Percentiles rank a stretch among this genome's conserved stretches.
phyloP scores from a whole-genome alignment of 495 filamentous ascomycete species.

The Penicillium arizonense region DNA sequence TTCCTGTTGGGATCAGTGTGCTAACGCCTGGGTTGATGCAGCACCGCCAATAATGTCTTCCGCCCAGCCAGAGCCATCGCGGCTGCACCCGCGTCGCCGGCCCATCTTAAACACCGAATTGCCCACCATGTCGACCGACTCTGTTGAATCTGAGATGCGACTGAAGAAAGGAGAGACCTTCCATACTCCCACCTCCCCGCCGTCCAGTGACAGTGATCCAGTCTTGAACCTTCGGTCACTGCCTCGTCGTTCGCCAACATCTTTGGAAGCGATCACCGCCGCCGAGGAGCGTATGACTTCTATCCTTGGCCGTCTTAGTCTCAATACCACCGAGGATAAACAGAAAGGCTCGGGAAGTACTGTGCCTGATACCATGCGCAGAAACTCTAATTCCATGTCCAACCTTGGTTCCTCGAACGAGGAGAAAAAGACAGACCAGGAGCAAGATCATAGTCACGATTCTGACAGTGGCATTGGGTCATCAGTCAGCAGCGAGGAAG shows the following conservation, averaged over 20 bases:
- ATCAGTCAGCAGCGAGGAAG: conserved; percentile 43
- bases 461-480: conserved; percentile 58
- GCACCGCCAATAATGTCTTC: conserved; percentile 23
- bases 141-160: conserved; percentile 23
- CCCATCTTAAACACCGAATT: conserved; percentile 30
- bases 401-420: neutral
- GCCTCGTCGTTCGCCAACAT: conserved; percentile 51
- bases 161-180: conserved; percentile 55
- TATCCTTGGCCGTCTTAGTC: conserved; percentile 42
- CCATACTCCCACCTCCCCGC: conserved; percentile 43
- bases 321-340: conserved; percentile 32
- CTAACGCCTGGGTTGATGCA: conserved; percentile 14
- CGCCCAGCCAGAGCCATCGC: conserved; percentile 19
- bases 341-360: neutral
- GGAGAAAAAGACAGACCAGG: conserved; percentile 18
- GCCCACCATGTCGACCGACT: conserved; percentile 25
- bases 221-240: conserved; percentile 43
- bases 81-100: conserved; percentile 36
- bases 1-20: conserved; percentile 1
- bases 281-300: conserved; percentile 49
- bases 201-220: conserved; percentile 39
- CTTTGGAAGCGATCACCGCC: conserved; percentile 44
- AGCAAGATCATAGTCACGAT: conserved; percentile 35
- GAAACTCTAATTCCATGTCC: neutral
- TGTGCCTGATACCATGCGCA: neutral